Base-by-base conservation (phyloP, 441 rosid genomes). In the Populus trichocarpa region DNA sequence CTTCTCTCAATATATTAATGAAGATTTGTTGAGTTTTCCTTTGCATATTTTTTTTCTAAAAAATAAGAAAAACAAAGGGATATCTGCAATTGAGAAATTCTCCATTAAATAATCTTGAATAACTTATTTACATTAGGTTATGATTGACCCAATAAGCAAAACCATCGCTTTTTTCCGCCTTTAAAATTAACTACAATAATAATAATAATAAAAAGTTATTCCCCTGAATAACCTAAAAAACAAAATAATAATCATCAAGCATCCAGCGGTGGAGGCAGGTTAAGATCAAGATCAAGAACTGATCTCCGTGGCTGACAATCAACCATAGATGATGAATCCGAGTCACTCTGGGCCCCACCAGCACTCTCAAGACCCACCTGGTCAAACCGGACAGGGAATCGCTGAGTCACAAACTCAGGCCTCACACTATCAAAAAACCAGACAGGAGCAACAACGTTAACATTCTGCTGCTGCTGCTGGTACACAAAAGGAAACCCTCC, bases 281-380 rank as follows among this genome's bases (percentile, higher is more conserved):
- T 89, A 70, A 90, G 93, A 78, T 91, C 96, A 18, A 90, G 84
- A 79, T 78, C 80, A 8, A 83, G 82, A 66, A 40, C 12, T 40
- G 70, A 67, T 8, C 16, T 69, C 30, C 76, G 75, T 3, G 81
- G 82, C 80, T 81, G 81, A 26, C 80, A 80, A 63, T 85, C 88
- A 35, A 81, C 83, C 28, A 85, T 78, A 5, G 93, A 84, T 4
- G 93, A 90, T 12, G 96, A 90, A 57, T 85, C 91, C 38, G 89
- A 81, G 65, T 86, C 90, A n/a, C 85, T 71, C 71, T 67, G 85
- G 11, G 71, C 80, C 50, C 79, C 79, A 69, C 73, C 33, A 33
- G n/a, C 32, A 30, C 32, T 38, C 67, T 79, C 74, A 8, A 61
- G 71, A 12, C 84, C 79, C 57, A 57, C 77, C 69, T 70, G 28